Evolutionary conservation across 108 stramenopile genomes (phyloP).

Genomic region (Pelagomonas calceolata): DNA sequence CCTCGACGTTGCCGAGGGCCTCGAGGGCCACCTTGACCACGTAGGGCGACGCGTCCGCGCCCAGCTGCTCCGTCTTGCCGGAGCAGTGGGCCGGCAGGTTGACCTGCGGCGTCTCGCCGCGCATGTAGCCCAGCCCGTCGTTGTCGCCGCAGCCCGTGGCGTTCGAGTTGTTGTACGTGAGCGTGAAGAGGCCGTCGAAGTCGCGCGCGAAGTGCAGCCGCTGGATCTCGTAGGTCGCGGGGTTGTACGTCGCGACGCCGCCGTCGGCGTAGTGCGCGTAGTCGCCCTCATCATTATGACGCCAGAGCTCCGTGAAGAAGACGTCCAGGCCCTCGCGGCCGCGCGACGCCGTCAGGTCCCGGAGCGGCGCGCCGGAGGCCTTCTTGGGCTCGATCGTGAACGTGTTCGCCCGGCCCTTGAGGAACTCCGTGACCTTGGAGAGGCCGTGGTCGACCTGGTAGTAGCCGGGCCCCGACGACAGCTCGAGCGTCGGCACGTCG

Average conservation of each 20-base stretch:
- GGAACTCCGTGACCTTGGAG: constrained; percentile 36
- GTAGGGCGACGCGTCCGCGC: not conserved
- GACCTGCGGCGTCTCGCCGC: no score
- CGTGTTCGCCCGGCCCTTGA: constrained; percentile 60
- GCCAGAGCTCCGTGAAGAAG: constrained; percentile 68
- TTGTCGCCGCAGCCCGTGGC: constrained; percentile 18
- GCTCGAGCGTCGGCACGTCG: constrained; percentile 47
- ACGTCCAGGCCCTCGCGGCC: constrained; percentile 36
- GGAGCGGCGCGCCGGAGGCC: constrained; percentile 50
- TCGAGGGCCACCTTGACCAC: constrained; percentile 44
- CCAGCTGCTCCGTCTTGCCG: not conserved
- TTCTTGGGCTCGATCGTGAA: constrained; percentile 69
- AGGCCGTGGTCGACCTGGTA: not conserved
- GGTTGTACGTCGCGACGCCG: constrained; percentile 44
- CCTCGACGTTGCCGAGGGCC: constrained; percentile 35
- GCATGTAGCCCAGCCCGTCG: no score
- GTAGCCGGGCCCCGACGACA: no score
- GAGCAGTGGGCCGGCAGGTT: no score
- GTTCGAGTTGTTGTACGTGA: constrained; percentile 30
- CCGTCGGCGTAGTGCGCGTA: constrained; percentile 42
- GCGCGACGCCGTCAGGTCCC: constrained; percentile 41
- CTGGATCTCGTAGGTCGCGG: constrained; percentile 52
- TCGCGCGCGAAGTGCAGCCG: constrained; percentile 16
- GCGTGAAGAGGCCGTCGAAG: constrained; percentile 16
- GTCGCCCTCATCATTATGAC: constrained; percentile 29